Base-by-base conservation (phyloP, 768 basidiomycete genomes). In the Piloderma croceum region DNA sequence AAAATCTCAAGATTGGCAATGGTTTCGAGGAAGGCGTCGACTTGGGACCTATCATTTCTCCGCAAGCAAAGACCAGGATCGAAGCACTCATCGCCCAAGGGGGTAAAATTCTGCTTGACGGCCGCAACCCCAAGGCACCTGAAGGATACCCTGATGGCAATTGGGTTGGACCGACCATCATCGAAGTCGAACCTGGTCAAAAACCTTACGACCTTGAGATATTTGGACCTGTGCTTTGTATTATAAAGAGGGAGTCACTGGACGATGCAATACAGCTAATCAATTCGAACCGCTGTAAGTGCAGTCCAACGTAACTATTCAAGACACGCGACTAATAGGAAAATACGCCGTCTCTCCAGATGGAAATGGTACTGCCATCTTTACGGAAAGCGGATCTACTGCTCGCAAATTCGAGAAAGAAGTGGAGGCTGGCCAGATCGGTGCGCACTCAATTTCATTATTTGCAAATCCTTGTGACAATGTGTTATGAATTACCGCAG, bases 31-130 rank as follows among this genome's bases (percentile, higher is more conserved):
- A 31, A 17, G 29, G 29, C 17, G 29, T 15, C 17, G 29, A 10
- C 10, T 31, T 31, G 29, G 29, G 29, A 31, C 29, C 29, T 10
- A 17, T 31, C 10, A 31, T 15, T 10, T 10, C 71, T 1, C 68
- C 68, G 4, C 49, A 49, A 17, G 65, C 70, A 2, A 66, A 66
- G 44, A 45, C 53, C 32, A 57, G 65, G 23, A 62, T 71, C 42
- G 63, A 67, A 39, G 31, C 43, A n/a, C 50, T 69, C 23, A 70
- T 73, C 48, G 54, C 44, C 22, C 60, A 73, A 52, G 70, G 70
- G 21, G 70, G 70, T 22, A 67, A 61, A 48, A 66, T 71, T 47
- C 53, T 65, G 18, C 62, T 73, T n/a, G 70, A 73, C 46, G 70
- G 70, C 1, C 56, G 70, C 9, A 56, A 57, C 17, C 47, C 53